phyloP scores from a whole-genome alignment of 805 yeast genomes.

The Spathaspora boniae region DNA sequence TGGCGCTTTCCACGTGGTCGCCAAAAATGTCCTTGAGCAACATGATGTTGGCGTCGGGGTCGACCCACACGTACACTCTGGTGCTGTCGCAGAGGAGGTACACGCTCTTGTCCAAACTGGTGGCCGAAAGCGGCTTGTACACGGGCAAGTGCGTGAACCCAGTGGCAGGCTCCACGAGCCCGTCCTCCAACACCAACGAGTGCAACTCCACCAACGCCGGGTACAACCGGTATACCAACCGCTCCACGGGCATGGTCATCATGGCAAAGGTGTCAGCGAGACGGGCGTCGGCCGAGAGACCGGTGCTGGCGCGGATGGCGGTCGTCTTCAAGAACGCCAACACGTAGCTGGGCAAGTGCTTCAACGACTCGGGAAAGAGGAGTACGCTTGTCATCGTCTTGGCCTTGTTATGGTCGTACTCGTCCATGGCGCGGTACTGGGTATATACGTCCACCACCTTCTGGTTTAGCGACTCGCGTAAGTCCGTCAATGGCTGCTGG shows the following conservation, averaged over 20 bases:
- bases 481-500: slow-evolving; percentile 33
- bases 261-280: slow-evolving; percentile 52
- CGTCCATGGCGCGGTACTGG: slow-evolving; percentile 49
- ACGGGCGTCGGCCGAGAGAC: slow-evolving; percentile 59
- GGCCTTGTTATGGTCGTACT: slow-evolving; percentile 33
- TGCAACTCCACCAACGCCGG: slow-evolving; percentile 80
- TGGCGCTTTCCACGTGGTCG: slow-evolving; percentile 38
- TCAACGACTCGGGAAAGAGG: slow-evolving; percentile 77
- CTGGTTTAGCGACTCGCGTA: slow-evolving; percentile 36
- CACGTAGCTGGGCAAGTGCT: slow-evolving; percentile 63
- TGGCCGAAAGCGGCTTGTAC: slow-evolving; percentile 41
- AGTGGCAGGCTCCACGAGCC: slow-evolving; percentile 23
- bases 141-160: slow-evolving; percentile 48
- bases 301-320: slow-evolving; percentile 51
- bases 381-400: slow-evolving; percentile 51
- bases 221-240: slow-evolving; percentile 63
- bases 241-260: slow-evolving; percentile 51
- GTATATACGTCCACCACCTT: slow-evolving; percentile 45
- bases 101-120: slow-evolving; percentile 64
- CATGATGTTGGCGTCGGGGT: slow-evolving; percentile 61
- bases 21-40: slow-evolving; percentile 77
- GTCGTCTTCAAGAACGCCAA: slow-evolving; percentile 67
- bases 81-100: slow-evolving; percentile 73
- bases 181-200: slow-evolving; percentile 56
- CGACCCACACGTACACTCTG: slow-evolving; percentile 59